These are phyloP conservation scores for Coniosporium apollinis DNA, from an alignment of 495 filamentous ascomycete species.

Conservation along the genomic window DNA sequence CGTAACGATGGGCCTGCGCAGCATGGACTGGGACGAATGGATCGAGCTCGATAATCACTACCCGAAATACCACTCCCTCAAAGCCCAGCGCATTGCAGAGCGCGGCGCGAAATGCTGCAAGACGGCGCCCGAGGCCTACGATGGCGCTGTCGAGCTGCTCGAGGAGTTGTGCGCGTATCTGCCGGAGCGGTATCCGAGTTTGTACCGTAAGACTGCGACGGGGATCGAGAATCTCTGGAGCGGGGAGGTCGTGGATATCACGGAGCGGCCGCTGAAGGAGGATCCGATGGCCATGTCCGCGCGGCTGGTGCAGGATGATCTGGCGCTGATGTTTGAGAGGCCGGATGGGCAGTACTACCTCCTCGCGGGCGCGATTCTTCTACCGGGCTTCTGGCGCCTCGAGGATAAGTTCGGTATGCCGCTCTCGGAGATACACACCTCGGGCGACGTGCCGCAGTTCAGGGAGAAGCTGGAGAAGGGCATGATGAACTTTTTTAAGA, in stretches of 20 bases:
- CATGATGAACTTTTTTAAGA: constrained; percentile 26
- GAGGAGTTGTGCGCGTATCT: constrained; percentile 64
- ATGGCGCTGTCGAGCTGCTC: constrained; percentile 63
- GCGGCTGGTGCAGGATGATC: constrained; percentile 67
- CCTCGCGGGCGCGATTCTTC: constrained; percentile 58
- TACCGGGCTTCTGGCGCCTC: constrained; percentile 79
- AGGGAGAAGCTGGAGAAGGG: constrained; percentile 56
- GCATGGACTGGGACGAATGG: constrained; percentile 68
- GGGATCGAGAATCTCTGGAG: constrained; percentile 61
- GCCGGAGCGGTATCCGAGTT: constrained; percentile 59
- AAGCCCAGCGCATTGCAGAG: constrained; percentile 50
- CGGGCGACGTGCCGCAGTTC: constrained; percentile 64
- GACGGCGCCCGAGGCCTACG: constrained; percentile 59
- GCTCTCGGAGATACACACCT: constrained; percentile 68
- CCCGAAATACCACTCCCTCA: constrained; percentile 57
- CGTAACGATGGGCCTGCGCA: constrained; percentile 70
- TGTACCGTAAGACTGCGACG: constrained; percentile 43
- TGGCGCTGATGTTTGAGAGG: constrained; percentile 73
- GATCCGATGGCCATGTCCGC: constrained; percentile 63
- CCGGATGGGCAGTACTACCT: constrained; percentile 73
- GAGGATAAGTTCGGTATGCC: constrained; percentile 75
- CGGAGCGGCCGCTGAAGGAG: constrained; percentile 48
- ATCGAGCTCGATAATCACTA: constrained; percentile 82
- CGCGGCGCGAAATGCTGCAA: constrained; percentile 53
- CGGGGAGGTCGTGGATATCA: constrained; percentile 55